Conservation (phyloP, 768 basidiomycete species). For the Scleroderma citrinum region DNA sequence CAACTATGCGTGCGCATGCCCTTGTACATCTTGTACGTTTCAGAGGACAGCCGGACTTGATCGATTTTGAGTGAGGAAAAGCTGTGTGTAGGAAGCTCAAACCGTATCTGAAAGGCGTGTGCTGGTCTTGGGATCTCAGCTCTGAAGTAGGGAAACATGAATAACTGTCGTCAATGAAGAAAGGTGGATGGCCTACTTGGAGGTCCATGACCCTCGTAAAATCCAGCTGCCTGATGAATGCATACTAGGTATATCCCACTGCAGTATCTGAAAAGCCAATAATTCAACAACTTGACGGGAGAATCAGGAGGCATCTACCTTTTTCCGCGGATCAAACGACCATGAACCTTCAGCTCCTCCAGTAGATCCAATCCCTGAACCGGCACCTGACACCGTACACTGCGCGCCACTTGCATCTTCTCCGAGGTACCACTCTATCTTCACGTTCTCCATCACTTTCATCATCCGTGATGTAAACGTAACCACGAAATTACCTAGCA, state of each 20-base stretch:
- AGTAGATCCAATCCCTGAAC: conserved; percentile 38
- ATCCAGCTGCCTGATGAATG: conserved; percentile 65
- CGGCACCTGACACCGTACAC: conserved; percentile 58
- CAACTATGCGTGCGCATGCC: conserved; percentile 62
- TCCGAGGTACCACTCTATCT: conserved; percentile 71
- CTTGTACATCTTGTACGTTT: conserved; percentile 87
- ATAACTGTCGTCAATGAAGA: not conserved
- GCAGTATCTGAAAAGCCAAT: conserved; percentile 46
- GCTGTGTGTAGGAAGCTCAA: conserved; percentile 62
- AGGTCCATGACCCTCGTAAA: conserved; percentile 72
- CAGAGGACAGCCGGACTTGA: conserved; percentile 73
- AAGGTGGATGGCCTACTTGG: conserved; percentile 39
- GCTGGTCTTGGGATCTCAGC: conserved; percentile 53
- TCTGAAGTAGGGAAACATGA: conserved; percentile 28
- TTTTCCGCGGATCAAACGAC: conserved; percentile 69
- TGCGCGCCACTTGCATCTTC: conserved; percentile 66
- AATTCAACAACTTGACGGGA: not conserved
- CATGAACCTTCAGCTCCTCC: conserved; percentile 56
- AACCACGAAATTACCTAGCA: conserved; percentile 52
- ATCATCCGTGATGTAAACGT: conserved; percentile 58
- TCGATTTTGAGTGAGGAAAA: conserved; percentile 83
- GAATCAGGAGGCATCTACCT: conserved; percentile 33
- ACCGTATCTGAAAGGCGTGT: conserved; percentile 66
- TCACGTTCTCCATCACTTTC: conserved; percentile 64
- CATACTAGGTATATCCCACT: conserved; percentile 72